phyloP scores from a whole-genome alignment of 345 rosid species.

The Microcos paniculata region DNA sequence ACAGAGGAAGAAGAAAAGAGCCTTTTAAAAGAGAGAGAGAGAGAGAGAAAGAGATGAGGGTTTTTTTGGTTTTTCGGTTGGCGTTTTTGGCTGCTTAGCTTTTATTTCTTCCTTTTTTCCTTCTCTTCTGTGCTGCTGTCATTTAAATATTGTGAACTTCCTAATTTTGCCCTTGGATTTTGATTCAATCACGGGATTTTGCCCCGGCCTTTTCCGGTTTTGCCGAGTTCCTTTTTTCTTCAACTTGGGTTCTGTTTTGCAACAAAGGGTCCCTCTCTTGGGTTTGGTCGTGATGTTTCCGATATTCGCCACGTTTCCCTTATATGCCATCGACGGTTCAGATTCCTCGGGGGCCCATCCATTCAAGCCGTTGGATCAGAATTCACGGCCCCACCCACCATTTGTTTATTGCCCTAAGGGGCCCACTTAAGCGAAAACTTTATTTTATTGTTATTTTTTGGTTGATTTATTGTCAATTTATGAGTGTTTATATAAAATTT shows the following conservation, averaged over 20 bases:
- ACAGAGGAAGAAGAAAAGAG: background rate
- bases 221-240: background rate
- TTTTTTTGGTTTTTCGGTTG: constrained; percentile 20
- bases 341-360: background rate
- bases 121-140: constrained; percentile 25
- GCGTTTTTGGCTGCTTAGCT: constrained; percentile 27
- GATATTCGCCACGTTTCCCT: constrained; percentile 12
- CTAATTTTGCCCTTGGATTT: constrained; percentile 20
- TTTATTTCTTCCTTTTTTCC: background rate
- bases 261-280: background rate
- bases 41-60: constrained; percentile 5
- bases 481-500: background rate
- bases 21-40: constrained; percentile 1
- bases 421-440: background rate
- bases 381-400: background rate
- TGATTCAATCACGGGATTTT: constrained; percentile 9
- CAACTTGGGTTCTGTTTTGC: background rate
- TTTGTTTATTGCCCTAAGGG: background rate
- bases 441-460: background rate
- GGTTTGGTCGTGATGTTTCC: constrained; percentile 8
- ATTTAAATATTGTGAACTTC: constrained; percentile 25
- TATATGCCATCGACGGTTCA: background rate
- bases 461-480: background rate
- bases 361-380: background rate
- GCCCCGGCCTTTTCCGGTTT: constrained; percentile 11